These are phyloP conservation scores for Fusarium sambucinum DNA, from an alignment of 2,329 filamentous ascomycete species.

Conservation along the genomic window DNA sequence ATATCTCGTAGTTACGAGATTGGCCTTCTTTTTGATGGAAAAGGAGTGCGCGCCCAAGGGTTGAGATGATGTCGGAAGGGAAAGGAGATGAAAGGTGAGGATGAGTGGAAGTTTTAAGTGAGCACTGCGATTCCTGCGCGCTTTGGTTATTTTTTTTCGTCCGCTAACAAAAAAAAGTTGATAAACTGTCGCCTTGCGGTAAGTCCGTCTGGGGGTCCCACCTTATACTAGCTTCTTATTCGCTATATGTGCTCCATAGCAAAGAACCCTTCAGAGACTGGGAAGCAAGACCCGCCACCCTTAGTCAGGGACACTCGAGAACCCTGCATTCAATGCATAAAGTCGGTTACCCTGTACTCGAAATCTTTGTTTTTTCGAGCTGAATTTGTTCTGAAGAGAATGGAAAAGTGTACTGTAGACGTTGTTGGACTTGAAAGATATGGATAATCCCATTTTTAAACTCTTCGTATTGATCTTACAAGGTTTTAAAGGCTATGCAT, in stretches of 20 bases:
- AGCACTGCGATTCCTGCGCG: constrained; percentile 38
- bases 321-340: not conserved
- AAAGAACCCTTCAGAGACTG: constrained; percentile 21
- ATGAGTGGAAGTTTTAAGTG: constrained; percentile 48
- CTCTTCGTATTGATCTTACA: fast-evolving
- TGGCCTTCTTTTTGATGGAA: constrained; percentile 41
- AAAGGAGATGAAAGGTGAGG: constrained; percentile 41
- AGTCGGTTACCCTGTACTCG: constrained; percentile 13
- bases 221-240: not conserved
- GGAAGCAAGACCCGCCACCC: constrained; percentile 26
- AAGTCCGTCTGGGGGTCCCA: constrained; percentile 36
- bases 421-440: not conserved
- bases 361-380: not conserved
- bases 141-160: constrained; percentile 47
- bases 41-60: constrained; percentile 49
- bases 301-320: constrained; percentile 24
- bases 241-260: not conserved
- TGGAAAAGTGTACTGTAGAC: not conserved
- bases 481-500: not conserved
- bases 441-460: not conserved
- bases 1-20: constrained; percentile 41
- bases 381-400: not conserved
- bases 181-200: constrained; percentile 40
- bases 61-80: constrained; percentile 45
- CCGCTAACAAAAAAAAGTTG: constrained; percentile 46